Conservation (phyloP, 192 early-diverging fungal genomes). For the Gonapodya prolifera region DNA sequence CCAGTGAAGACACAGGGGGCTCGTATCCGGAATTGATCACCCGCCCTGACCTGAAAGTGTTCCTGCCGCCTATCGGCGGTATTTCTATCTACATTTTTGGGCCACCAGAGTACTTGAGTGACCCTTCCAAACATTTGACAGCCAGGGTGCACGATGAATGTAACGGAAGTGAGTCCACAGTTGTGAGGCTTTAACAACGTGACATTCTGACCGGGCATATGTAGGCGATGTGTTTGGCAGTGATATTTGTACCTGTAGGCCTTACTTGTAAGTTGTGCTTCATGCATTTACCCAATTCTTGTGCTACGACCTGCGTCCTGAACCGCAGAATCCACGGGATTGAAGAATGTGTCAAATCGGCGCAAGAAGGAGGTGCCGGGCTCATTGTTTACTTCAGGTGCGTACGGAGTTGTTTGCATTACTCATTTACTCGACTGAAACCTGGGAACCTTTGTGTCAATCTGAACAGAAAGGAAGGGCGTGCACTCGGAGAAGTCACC, state of each 20-base stretch:
- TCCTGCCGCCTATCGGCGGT: slow-evolving; percentile 86
- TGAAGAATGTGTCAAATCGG: slow-evolving; percentile 74
- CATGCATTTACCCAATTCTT: slow-evolving; percentile 5
- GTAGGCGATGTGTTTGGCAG: slow-evolving; percentile 68
- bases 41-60: slow-evolving; percentile 83
- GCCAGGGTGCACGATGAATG: slow-evolving; percentile 91
- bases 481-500: slow-evolving; percentile 87
- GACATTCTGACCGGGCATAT: neutral
- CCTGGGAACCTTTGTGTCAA: neutral
- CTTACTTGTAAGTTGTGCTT: slow-evolving; percentile 18
- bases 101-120: slow-evolving; percentile 61
- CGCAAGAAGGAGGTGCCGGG: slow-evolving; percentile 82
- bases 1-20: slow-evolving; percentile 77
- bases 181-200: neutral
- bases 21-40: slow-evolving; percentile 94
- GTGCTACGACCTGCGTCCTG: neutral
- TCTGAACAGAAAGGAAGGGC: slow-evolving; percentile 80
- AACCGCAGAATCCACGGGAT: slow-evolving; percentile 52
- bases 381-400: slow-evolving; percentile 71
- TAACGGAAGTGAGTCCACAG: slow-evolving; percentile 46
- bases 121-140: slow-evolving; percentile 70
- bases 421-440: too few relatives aligned
- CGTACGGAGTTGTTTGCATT: too few relatives aligned
- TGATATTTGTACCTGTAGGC: slow-evolving; percentile 58
- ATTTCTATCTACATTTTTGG: slow-evolving; percentile 91